Evolutionary conservation across 129 eudicot species (phyloP).

Genomic region (Artemisia tridentata): DNA sequence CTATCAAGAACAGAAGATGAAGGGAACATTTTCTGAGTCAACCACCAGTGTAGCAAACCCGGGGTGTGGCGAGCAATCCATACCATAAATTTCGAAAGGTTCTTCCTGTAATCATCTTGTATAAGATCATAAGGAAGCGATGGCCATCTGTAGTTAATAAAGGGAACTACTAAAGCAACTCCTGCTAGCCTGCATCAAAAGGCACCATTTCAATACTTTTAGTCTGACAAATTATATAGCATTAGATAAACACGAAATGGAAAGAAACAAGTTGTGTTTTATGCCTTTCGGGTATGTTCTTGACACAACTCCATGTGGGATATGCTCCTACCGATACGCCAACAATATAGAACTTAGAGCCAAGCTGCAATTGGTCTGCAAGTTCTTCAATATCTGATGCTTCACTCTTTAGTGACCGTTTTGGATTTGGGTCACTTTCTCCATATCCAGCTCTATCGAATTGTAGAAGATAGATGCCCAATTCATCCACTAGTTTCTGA

Average conservation of each 20-base stretch:
- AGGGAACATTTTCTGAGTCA: conserved; percentile 82
- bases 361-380: conserved; percentile 78
- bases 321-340: conserved; percentile 89
- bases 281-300: conserved; percentile 78
- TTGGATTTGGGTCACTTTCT: conserved; percentile 90
- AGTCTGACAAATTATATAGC: conserved; percentile 13
- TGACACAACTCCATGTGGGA: conserved; percentile 87
- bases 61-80: conserved; percentile 61
- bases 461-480: conserved; percentile 60
- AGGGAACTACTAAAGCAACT: conserved; percentile 74
- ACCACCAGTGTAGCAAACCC: conserved; percentile 88
- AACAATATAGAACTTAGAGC: conserved; percentile 71
- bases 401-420: conserved; percentile 76
- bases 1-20: conserved; percentile 80
- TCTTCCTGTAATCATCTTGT: conserved; percentile 74
- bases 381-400: conserved; percentile 88
- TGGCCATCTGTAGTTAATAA: conserved; percentile 79
- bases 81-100: conserved; percentile 47
- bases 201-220: conserved; percentile 1
- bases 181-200: conserved; percentile 72
- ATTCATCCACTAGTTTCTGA: conserved; percentile 71
- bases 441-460: conserved; percentile 99
- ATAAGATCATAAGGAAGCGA: conserved; percentile 68
- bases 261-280: conserved; percentile 12
- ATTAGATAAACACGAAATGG: conserved; percentile 1